phyloP scores from a whole-genome alignment of 345 rosid species.

The Camelina neglecta region DNA sequence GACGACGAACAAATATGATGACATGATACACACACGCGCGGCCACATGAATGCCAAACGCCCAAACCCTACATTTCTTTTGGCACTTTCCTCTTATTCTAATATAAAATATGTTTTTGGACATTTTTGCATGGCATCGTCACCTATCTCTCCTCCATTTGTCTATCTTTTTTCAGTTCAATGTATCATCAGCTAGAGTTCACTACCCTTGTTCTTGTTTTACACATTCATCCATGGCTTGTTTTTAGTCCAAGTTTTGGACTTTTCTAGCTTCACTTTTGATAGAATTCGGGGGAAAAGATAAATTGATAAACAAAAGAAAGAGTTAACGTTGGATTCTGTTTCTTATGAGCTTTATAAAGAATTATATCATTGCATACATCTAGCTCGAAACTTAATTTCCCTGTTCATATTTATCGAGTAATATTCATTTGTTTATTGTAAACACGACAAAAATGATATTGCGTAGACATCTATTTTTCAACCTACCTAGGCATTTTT shows the following conservation, averaged over 20 bases:
- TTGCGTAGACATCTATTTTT: conserved; percentile 6
- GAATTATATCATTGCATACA: neutral
- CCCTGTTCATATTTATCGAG: neutral
- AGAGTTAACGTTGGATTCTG: conserved; percentile 37
- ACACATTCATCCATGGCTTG: conserved; percentile 27
- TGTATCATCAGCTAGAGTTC: conserved; percentile 37
- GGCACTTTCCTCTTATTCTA: conserved; percentile 9
- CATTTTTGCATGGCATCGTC: conserved; percentile 45
- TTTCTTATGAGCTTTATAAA: conserved; percentile 31
- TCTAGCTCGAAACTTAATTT: neutral
- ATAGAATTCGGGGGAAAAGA: conserved; percentile 34
- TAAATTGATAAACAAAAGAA: conserved; percentile 28
- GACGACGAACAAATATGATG: neutral
- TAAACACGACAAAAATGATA: conserved; percentile 15
- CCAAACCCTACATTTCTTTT: conserved; percentile 18
- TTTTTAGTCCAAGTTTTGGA: conserved; percentile 24
- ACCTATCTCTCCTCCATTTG: conserved; percentile 48
- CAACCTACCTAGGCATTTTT: conserved; percentile 11
- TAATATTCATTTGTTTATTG: neutral
- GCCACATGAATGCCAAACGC: conserved; percentile 20
- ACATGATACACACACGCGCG: conserved; percentile 29
- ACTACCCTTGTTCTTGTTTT: neutral
- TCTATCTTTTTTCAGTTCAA: conserved; percentile 42
- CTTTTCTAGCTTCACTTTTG: conserved; percentile 31
- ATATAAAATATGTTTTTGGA: conserved; percentile 26